Percentiles rank a stretch among this genome's conserved stretches.
phyloP scores from a whole-genome alignment of 1,139 yeast genomes.

The Debaryomyces subglobosus region DNA sequence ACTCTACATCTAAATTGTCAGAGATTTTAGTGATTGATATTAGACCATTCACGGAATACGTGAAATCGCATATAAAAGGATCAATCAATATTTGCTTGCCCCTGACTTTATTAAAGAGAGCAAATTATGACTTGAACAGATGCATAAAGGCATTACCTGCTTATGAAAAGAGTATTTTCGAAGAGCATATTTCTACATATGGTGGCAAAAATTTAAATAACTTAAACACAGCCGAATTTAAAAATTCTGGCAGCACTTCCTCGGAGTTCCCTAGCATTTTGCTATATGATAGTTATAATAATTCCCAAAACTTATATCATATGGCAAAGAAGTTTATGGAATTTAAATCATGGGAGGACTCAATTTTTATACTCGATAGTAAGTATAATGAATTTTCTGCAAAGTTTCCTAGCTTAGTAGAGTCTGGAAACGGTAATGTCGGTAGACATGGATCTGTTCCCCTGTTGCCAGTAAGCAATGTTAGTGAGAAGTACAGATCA shows the following conservation, averaged over 20 bases:
- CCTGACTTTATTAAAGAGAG: slow-evolving; percentile 72
- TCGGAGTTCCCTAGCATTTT: slow-evolving; percentile 22
- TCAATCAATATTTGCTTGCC: slow-evolving; percentile 77
- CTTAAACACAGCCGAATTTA: slow-evolving; percentile 9
- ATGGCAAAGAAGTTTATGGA: slow-evolving; percentile 54
- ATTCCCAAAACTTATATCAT: slow-evolving; percentile 44
- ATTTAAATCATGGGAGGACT: slow-evolving; percentile 31
- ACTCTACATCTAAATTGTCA: neutral
- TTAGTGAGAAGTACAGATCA: neutral
- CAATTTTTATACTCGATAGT: slow-evolving; percentile 36
- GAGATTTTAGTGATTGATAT: slow-evolving; percentile 60
- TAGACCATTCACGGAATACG: slow-evolving; percentile 69
- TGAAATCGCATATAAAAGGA: slow-evolving; percentile 50
- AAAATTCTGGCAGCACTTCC: neutral
- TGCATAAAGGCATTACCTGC: slow-evolving; percentile 60
- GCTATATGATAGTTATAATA: slow-evolving; percentile 36
- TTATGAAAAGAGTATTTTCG: slow-evolving; percentile 38
- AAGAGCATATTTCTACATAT: slow-evolving; percentile 18
- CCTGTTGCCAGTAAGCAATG: neutral
- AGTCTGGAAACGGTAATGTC: slow-evolving; percentile 8
- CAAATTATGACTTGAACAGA: slow-evolving; percentile 58
- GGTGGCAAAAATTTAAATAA: slow-evolving; percentile 10
- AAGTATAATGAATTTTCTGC: slow-evolving; percentile 34
- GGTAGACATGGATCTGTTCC: neutral
- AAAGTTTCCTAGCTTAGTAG: slow-evolving; percentile 16